Evolutionary conservation across 2,329 filamentous ascomycete genomes (phyloP), one percentile per base, ranked within the genome.

Genomic region (Fusarium chaquense): DNA sequence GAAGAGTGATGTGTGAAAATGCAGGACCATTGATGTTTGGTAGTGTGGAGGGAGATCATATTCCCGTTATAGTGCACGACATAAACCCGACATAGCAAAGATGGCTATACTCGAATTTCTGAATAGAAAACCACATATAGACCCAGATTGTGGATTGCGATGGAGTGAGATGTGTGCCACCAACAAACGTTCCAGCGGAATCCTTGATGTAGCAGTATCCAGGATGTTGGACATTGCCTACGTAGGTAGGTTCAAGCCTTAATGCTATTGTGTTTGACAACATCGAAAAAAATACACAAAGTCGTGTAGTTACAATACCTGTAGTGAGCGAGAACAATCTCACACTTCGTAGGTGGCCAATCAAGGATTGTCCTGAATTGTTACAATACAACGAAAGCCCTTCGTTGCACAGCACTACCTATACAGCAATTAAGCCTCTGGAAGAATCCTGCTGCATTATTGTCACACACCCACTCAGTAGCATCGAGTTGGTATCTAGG

Each of bases 401-500:
- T 32, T 55, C 24, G 26, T 53, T n/a, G 33, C 49, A 53, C 52
- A 64, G 36, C 32, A 40, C 45, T 67, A 35, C 32, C 49, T 67
- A 38, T 33, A 40, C 24, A 51, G 35, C 15, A 28, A 56, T 59
- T 20, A 32, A 64, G 43, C 16, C 50, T 60, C 53, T 41, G 36
- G 67, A 65, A 51, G 44, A 69, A 22, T 26, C 49, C 24, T 45
- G 22, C 53, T 71, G 59, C 47, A 58, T 63, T 58, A 59, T 44
- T 33, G 11, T 35, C 33, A 26, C 52, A 69, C 62, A 32, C 52
- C 45, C 26, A 43, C 40, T 50, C 12, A 38, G 24, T 38, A 54
- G 44, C 69, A 66, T 70, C 49, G 51, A 71, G 69, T 64, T 63
- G 62, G 67, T 68, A 73, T 65, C 60, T 67, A 65, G 69, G 72